Evolutionary conservation across 1,284 basidiomycete species (phyloP), one percentile per base, ranked within the genome.

Genomic region (Marasmius tenuissimus): DNA sequence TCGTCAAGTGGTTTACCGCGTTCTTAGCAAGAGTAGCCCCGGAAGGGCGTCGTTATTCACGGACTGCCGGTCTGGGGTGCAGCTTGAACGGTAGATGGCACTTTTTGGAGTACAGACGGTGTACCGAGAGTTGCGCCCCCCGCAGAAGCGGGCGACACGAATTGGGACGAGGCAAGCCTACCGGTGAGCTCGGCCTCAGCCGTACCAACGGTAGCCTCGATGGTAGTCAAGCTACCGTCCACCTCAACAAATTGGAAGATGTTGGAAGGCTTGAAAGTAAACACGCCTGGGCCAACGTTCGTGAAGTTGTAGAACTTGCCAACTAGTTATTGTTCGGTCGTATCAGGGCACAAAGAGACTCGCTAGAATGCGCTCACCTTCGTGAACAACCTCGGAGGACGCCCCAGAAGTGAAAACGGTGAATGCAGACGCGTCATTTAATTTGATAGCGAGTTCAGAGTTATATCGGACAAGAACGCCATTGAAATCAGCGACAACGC

Each of bases 231-330:
- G 56, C 27, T 58, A 11, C 56, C 56, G 56, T 61, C 60, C n/a
- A 12, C 22, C 37, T 61, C 56, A 60, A 83, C 81, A 34, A 80
- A 80, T 63, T 82, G 80, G 69, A 81, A 83, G n/a, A 80, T 79
- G 14, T 81, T 81, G 62, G 81, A 81, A 1, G 81, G 81, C 16
- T 79, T 75, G 22, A 80, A 79, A 52, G 81, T 76, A 68, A 81
- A 83, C 56, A 81, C 78, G 53, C 81, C 81, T 14, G 33, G 33
- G 2, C 60, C 60, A 20, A 48, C 60, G 60, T 27, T 27, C 4
- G 55, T 61, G 58, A 58, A 59, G 57, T 59, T 55, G 61, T 53
- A 62, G 58, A 33, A 59, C 49, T 58, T 62, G 11, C 58, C 61
- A 18, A 59, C 57, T 59, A 27, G 4, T 27, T 4, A 27, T 27